A percentile compares a stretch with the other conserved stretches of the same genome.
Conservation (phyloP, 2,329 filamentous ascomycete genomes). For the Phaeomoniella chlamydospora region DNA sequence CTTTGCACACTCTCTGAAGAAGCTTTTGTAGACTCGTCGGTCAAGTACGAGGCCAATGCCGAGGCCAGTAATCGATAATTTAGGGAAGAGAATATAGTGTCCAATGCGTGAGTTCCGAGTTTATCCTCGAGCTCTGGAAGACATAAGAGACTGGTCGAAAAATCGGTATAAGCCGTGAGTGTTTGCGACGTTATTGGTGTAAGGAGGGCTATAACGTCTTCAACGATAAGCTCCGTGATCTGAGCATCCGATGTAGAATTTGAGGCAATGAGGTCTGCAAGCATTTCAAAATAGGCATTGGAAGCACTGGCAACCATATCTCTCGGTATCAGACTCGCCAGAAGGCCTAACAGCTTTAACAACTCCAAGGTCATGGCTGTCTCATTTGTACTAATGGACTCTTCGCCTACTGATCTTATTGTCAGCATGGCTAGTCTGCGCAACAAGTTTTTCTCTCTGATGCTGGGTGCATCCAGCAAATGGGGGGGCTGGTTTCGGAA, state of each 20-base stretch:
- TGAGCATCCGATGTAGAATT: neutral
- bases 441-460: neutral
- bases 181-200: constrained; percentile 26
- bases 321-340: constrained; percentile 23
- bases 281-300: constrained; percentile 22
- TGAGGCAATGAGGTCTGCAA: constrained; percentile 12
- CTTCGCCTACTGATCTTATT: neutral
- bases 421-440: neutral
- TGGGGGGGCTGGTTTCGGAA: neutral
- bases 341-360: constrained; percentile 19
- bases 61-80: constrained; percentile 34
- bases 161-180: constrained; percentile 28
- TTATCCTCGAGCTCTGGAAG: constrained; percentile 22
- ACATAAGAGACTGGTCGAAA: constrained; percentile 29
- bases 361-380: neutral
- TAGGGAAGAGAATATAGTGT: constrained; percentile 11
- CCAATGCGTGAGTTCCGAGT: neutral
- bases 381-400: neutral
- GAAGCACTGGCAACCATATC: constrained; percentile 21
- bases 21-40: constrained; percentile 9
- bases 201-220: constrained; percentile 25
- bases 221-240: constrained; percentile 12
- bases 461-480: neutral
- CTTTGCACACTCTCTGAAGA: constrained; percentile 20
- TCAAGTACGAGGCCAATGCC: constrained; percentile 19